Base-by-base conservation (phyloP, 345 rosid genomes). In the Citrus medica region DNA sequence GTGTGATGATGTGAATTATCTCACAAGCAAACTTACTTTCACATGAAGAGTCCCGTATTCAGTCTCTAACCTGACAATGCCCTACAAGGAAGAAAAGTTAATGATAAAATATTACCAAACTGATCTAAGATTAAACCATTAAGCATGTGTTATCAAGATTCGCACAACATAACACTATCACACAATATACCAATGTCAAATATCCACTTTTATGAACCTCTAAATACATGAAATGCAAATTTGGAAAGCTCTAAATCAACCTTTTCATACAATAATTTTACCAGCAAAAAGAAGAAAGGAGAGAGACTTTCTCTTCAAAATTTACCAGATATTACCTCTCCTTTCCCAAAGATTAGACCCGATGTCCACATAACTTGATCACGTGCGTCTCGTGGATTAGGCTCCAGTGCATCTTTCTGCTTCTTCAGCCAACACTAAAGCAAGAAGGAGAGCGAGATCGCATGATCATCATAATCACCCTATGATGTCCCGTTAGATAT, bases 51-150 rank as follows among this genome's bases (percentile, higher is more conserved):
- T 83, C 60, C 92, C 92, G 56, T 82, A 78, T 71, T 86, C 82
- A 55, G 92, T 88, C 77, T 87, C 85, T 83, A 89, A 58, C 79
- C 89, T 88, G 75, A 88, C 73, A 79, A 89, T 77, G 10, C 89
- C 92, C 92, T 89, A 24, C 5, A 76, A n/a, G n/a, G n/a, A 65
- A 48, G 70, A 46, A 62, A 67, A 58, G 17, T 16, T 28, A 14
- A 21, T 17, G 19, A 10, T 9, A 74, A 74, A 48, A 30, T 5
- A 32, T 48, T 25, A 48, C 9, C 22, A n/a, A 30, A 27, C 2
- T 48, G 62, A 65, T 30, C 37, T 0, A 33, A 32, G 22, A 33
- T 32, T 16, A 37, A 13, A 33, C 8, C 5, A n/a, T 62, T 27
- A 62, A 74, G 25, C 12, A 17, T 27, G 25, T 22, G 71, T 51